Evolutionary conservation across 768 basidiomycete species (phyloP).

Genomic region (Auricularia auricula-judae): DNA sequence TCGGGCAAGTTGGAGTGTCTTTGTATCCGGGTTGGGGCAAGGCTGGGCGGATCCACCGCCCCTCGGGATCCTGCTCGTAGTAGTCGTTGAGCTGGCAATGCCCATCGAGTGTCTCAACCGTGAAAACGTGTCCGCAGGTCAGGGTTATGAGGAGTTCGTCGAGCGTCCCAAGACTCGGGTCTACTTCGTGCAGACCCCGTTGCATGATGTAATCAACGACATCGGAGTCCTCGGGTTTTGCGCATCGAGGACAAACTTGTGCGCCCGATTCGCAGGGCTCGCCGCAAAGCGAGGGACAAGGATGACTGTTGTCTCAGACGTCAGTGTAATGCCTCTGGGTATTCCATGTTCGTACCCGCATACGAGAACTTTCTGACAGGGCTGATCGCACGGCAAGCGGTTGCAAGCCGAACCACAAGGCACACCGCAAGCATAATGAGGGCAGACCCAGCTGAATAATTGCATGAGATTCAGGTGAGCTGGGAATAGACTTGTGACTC

Average conservation of each 20-base stretch:
- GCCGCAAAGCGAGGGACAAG: slow-evolving; percentile 43
- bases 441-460: slow-evolving; percentile 31
- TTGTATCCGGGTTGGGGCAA: slow-evolving; percentile 29
- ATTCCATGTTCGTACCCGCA: slow-evolving; percentile 55
- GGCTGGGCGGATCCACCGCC: slow-evolving; percentile 33
- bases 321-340: slow-evolving; percentile 1
- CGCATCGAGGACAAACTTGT: slow-evolving; percentile 47
- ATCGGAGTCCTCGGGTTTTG: slow-evolving; percentile 23
- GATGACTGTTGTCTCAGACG: background rate
- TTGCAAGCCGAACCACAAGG: slow-evolving; percentile 61
- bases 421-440: slow-evolving; percentile 44
- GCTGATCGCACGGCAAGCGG: slow-evolving; percentile 50
- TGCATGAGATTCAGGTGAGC: background rate
- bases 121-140: slow-evolving; percentile 53
- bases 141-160: slow-evolving; percentile 51
- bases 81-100: slow-evolving; percentile 38
- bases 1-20: slow-evolving; percentile 47
- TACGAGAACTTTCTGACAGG: slow-evolving; percentile 33
- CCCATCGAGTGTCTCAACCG: slow-evolving; percentile 62
- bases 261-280: slow-evolving; percentile 36
- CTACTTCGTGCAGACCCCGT: slow-evolving; percentile 38
- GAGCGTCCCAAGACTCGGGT: slow-evolving; percentile 24
- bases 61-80: slow-evolving; percentile 30
- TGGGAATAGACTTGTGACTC: background rate
- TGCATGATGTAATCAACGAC: slow-evolving; percentile 54